phyloP scores from a whole-genome alignment of 2,329 filamentous ascomycete genomes.

The Alternaria viburni region DNA sequence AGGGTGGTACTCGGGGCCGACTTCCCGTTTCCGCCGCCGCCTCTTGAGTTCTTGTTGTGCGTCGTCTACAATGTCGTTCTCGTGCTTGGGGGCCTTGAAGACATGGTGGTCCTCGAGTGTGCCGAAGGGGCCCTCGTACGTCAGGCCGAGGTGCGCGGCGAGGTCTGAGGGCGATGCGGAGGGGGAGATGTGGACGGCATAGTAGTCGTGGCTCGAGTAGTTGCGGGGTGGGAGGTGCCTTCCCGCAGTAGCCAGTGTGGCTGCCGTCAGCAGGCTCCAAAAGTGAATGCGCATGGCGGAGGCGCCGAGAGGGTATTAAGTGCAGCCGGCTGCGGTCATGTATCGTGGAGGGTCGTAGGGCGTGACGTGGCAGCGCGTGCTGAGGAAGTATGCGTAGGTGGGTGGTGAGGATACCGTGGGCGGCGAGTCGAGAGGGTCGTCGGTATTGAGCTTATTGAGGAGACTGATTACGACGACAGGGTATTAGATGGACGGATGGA shows the following conservation, averaged over 20 bases:
- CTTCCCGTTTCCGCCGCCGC: conserved; percentile 67
- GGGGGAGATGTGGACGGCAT: conserved; percentile 82
- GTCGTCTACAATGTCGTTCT: conserved; percentile 61
- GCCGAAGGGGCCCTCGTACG: conserved; percentile 81
- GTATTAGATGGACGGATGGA: not conserved
- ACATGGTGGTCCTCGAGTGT: conserved; percentile 82
- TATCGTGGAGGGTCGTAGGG: conserved; percentile 4
- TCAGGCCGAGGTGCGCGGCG: conserved; percentile 74
- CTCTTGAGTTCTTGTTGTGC: conserved; percentile 61
- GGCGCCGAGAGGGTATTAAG: conserved; percentile 14
- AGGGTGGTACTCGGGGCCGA: conserved; percentile 56
- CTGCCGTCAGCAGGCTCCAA: conserved; percentile 44
- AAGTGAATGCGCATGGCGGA: conserved; percentile 53
- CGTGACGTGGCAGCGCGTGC: not conserved
- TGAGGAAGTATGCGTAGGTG: not conserved
- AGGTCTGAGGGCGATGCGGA: conserved; percentile 70
- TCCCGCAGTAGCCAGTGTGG: conserved; percentile 38
- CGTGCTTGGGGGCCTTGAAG: conserved; percentile 71
- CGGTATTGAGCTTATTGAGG: conserved; percentile 21
- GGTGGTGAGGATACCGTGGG: conserved; percentile 16
- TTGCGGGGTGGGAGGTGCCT: conserved; percentile 64
- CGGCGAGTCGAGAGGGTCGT: conserved; percentile 9
- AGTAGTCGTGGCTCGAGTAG: conserved; percentile 86
- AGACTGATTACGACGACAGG: conserved; percentile 11
- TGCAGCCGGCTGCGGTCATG: conserved; percentile 25